A percentile compares a stretch with the other conserved stretches of the same genome.
phyloP scores from a whole-genome alignment of 352 stramenopile species.

The Pythium aquatile region DNA sequence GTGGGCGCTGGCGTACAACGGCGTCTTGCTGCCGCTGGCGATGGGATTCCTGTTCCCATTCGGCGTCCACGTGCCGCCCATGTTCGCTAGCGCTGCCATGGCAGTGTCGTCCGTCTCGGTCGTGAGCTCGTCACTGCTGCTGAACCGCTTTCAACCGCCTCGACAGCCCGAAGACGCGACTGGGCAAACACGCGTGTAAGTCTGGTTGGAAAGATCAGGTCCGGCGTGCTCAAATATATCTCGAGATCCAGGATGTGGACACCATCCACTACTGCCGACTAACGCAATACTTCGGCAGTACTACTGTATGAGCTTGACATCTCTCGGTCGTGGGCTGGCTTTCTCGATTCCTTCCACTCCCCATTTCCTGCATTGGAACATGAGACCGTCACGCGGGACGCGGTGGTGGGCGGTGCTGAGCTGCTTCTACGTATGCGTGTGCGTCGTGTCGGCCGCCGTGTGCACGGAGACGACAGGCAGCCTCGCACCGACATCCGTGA shows the following conservation, averaged over 20 bases:
- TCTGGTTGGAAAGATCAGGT: too few relatives aligned
- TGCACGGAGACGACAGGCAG: not conserved
- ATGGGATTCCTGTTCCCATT: constrained; percentile 74
- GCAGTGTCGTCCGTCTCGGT: constrained; percentile 57
- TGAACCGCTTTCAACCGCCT: constrained; percentile 23
- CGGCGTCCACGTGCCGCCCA: constrained; percentile 70
- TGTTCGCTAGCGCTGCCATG: constrained; percentile 44
- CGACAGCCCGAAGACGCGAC: not conserved
- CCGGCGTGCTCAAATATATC: too few relatives aligned
- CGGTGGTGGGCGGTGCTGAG: not conserved
- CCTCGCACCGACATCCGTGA: not conserved
- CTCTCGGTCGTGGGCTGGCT: too few relatives aligned
- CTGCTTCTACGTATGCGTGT: not conserved
- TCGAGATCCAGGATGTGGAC: too few relatives aligned
- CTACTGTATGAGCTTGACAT: too few relatives aligned
- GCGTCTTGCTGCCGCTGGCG: constrained; percentile 65
- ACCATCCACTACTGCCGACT: too few relatives aligned
- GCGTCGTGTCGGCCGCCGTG: not conserved
- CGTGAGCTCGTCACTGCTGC: constrained; percentile 63
- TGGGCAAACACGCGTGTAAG: too few relatives aligned
- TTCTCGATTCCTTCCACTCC: too few relatives aligned
- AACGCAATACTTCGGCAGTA: too few relatives aligned
- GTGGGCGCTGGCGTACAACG: constrained; percentile 80
- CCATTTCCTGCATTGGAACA: too few relatives aligned
- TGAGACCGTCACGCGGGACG: not conserved